Percentiles rank a stretch among this genome's conserved stretches.
Evolutionary conservation across 208 protist species (phyloP).

Genomic region (Trypanosoma vivax): DNA sequence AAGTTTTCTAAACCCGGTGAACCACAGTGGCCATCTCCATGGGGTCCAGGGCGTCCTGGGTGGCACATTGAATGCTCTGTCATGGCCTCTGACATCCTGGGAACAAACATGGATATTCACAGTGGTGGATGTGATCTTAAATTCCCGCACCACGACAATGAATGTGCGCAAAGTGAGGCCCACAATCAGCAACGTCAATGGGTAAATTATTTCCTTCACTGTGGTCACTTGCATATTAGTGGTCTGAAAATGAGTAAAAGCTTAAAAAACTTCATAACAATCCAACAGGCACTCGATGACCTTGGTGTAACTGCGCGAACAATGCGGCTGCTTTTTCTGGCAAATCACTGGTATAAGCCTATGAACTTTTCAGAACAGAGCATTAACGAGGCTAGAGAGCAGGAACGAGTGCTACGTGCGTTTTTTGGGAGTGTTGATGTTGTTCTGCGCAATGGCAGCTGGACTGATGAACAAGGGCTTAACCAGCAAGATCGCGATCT

Average conservation of each 20-base stretch:
- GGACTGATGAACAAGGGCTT: constrained; percentile 33
- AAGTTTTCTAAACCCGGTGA: constrained; percentile 94
- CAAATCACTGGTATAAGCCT: constrained; percentile 82
- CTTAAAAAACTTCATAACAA: constrained; percentile 99
- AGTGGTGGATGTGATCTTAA: constrained; percentile 97
- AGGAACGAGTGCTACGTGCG: constrained; percentile 73
- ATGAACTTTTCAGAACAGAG: constrained; percentile 93
- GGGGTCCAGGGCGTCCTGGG: constrained; percentile 95
- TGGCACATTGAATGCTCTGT: constrained; percentile 99
- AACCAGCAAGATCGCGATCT: constrained; percentile 53
- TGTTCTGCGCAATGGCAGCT: constrained; percentile 42
- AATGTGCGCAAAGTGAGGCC: constrained; percentile 96
- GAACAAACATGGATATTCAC: constrained; percentile 95
- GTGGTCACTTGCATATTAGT: constrained; percentile 97
- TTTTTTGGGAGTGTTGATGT: constrained; percentile 82
- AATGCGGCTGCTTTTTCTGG: constrained; percentile 95
- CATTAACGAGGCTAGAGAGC: constrained; percentile 77
- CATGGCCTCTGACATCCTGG: constrained; percentile 95
- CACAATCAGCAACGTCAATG: constrained; percentile 85
- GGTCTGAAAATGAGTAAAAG: constrained; percentile 99
- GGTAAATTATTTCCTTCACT: constrained; percentile 98
- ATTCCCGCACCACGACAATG: constrained; percentile 99
- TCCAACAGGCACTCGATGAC: constrained; percentile 79
- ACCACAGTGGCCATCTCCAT: constrained; percentile 92
- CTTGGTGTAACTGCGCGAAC: constrained; percentile 57